phyloP scores from a whole-genome alignment of 495 filamentous ascomycete genomes.

The Niebla homalea region DNA sequence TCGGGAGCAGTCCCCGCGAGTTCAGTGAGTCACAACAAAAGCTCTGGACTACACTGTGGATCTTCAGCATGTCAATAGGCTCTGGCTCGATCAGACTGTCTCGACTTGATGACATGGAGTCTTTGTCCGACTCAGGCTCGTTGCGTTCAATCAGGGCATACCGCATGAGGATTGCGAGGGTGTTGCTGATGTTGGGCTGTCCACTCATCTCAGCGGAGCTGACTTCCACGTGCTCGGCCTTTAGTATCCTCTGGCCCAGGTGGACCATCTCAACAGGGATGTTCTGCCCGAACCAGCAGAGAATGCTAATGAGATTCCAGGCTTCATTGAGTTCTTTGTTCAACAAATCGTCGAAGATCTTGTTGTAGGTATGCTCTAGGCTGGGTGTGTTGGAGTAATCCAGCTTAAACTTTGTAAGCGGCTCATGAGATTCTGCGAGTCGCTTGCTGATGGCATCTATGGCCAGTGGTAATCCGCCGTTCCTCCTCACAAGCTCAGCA shows the following conservation, averaged over 20 bases:
- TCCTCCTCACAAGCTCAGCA: slow-evolving; percentile 51
- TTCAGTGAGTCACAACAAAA: slow-evolving; percentile 61
- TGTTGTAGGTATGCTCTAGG: slow-evolving; percentile 54
- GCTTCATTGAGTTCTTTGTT: slow-evolving; percentile 46
- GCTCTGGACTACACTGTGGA: slow-evolving; percentile 68
- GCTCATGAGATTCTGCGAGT: slow-evolving; percentile 55
- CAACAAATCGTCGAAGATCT: slow-evolving; percentile 57
- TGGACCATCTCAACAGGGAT: slow-evolving; percentile 63
- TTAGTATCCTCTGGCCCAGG: slow-evolving; percentile 47
- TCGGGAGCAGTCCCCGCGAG: slow-evolving; percentile 29
- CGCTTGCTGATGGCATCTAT: slow-evolving; percentile 69
- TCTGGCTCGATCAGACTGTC: slow-evolving; percentile 37
- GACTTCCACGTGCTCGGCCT: slow-evolving; percentile 37
- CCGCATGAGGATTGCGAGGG: slow-evolving; percentile 50
- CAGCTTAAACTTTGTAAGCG: slow-evolving; percentile 53
- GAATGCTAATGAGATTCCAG: slow-evolving; percentile 57
- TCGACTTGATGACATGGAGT: slow-evolving; percentile 27
- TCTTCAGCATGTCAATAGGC: slow-evolving; percentile 55
- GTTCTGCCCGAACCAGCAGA: slow-evolving; percentile 61
- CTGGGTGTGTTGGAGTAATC: slow-evolving; percentile 56
- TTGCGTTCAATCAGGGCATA: slow-evolving; percentile 60
- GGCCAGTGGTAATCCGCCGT: slow-evolving; percentile 61
- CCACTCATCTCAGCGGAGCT: slow-evolving; percentile 37
- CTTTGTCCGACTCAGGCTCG: slow-evolving; percentile 30
- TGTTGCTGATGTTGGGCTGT: slow-evolving; percentile 51